Evolutionary conservation across 2,329 filamentous ascomycete genomes (phyloP).

Genomic region (Trichoderma sp.): DNA sequence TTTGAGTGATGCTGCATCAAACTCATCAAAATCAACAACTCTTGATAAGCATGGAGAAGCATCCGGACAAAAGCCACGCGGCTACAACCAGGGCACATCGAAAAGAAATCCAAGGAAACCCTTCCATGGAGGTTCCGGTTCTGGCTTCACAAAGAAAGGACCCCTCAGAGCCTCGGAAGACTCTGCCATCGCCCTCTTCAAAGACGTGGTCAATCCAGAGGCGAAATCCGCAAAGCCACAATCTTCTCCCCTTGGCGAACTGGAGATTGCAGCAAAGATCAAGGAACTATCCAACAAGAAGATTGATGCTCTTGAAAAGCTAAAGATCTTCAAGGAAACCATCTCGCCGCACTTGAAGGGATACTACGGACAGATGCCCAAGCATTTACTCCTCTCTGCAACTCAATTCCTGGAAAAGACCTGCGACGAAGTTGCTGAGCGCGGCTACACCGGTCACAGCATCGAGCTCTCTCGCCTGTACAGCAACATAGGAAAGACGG

Average conservation of each 20-base stretch:
- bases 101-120: background rate
- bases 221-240: background rate
- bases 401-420: slow-evolving; percentile 33
- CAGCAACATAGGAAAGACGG: slow-evolving; percentile 36
- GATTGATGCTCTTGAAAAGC: slow-evolving; percentile 31
- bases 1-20: slow-evolving; percentile 29
- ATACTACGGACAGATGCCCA: slow-evolving; percentile 38
- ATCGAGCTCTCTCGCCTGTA: slow-evolving; percentile 37
- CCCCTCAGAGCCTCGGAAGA: slow-evolving; percentile 30
- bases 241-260: slow-evolving; percentile 34
- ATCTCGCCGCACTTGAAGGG: slow-evolving; percentile 40
- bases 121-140: slow-evolving; percentile 7
- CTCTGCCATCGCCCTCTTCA: slow-evolving; percentile 42
- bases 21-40: background rate
- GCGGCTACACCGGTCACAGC: slow-evolving; percentile 30
- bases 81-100: background rate
- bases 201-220: slow-evolving; percentile 41
- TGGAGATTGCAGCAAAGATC: slow-evolving; percentile 40
- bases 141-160: slow-evolving; percentile 20
- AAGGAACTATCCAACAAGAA: slow-evolving; percentile 34
- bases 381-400: slow-evolving; percentile 35
- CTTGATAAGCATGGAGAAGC: background rate
- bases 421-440: slow-evolving; percentile 31
- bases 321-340: slow-evolving; percentile 36
- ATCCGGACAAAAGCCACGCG: background rate